Conservation (phyloP, 345 rosid genomes). For the Combretum micranthum region DNA sequence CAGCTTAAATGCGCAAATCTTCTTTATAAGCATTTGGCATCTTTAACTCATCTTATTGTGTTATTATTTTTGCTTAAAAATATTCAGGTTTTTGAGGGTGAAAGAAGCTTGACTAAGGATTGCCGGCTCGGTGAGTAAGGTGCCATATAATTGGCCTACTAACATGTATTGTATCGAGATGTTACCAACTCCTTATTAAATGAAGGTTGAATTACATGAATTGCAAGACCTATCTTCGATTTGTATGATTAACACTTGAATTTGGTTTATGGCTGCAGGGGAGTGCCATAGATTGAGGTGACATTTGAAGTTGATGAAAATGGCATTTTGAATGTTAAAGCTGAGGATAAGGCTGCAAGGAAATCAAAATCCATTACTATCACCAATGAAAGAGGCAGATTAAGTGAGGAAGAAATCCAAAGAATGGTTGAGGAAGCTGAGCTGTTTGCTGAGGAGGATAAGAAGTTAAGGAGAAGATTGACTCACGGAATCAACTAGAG, state of each 20-base stretch:
- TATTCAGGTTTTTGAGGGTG: slow-evolving; percentile 30
- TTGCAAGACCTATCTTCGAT: too few relatives aligned
- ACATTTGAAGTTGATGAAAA: slow-evolving; percentile 44
- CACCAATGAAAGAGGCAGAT: slow-evolving; percentile 35
- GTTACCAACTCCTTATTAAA: slow-evolving; percentile 23
- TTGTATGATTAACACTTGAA: neutral
- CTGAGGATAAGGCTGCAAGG: slow-evolving; percentile 41
- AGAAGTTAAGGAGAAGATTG: slow-evolving; percentile 30
- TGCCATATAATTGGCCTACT: slow-evolving; percentile 9
- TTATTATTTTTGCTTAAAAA: neutral
- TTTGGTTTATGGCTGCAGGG: slow-evolving; percentile 21
- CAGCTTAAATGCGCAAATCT: neutral
- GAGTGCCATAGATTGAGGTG: slow-evolving; percentile 45
- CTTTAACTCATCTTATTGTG: neutral
- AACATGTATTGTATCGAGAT: too few relatives aligned
- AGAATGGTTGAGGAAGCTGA: slow-evolving; percentile 52
- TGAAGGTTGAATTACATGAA: too few relatives aligned
- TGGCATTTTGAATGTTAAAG: slow-evolving; percentile 36
- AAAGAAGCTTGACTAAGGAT: slow-evolving; percentile 33
- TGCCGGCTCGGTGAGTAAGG: slow-evolving; percentile 28
- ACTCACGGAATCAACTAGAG: slow-evolving; percentile 43
- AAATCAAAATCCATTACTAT: slow-evolving; percentile 35
- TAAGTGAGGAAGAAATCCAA: slow-evolving; percentile 41
- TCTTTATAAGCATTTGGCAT: neutral
- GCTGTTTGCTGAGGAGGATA: slow-evolving; percentile 43